These are phyloP conservation scores for Scedosporium minutisporum DNA, from an alignment of 2,329 filamentous ascomycete genomes.

Conservation along the genomic window DNA sequence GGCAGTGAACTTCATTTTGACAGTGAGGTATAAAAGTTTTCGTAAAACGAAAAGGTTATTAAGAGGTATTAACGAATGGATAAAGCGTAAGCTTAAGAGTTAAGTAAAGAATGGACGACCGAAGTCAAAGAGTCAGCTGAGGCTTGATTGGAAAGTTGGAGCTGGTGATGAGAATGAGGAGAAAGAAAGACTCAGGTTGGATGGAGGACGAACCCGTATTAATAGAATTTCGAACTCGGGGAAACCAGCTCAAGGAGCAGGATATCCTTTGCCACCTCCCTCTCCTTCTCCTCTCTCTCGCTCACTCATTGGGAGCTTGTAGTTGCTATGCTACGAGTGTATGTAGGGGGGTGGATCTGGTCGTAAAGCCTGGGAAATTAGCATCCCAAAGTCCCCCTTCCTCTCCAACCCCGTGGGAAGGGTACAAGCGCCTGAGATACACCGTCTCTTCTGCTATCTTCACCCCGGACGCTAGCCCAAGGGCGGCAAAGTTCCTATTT, in stretches of 20 bases:
- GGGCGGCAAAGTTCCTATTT: neutral
- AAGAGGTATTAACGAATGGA: slow-evolving; percentile 21
- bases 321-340: neutral
- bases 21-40: slow-evolving; percentile 17
- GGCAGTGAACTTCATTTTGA: slow-evolving; percentile 42
- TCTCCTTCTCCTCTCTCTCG: neutral
- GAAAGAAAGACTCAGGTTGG: slow-evolving; percentile 13
- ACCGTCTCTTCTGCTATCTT: neutral
- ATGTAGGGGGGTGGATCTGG: neutral
- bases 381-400: neutral
- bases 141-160: slow-evolving; percentile 30
- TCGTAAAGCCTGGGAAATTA: neutral
- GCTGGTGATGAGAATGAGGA: slow-evolving; percentile 29
- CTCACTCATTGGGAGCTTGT: neutral
- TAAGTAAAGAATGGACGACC: slow-evolving; percentile 47
- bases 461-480: neutral
- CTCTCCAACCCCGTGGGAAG: neutral
- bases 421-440: neutral
- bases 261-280: neutral
- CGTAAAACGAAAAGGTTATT: slow-evolving; percentile 19
- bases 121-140: slow-evolving; percentile 35
- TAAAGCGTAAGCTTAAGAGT: slow-evolving; percentile 22
- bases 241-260: neutral
- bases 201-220: slow-evolving; percentile 26
- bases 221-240: slow-evolving; percentile 25